Percentiles rank a stretch among this genome's conserved stretches.
Conservation (phyloP, 2,329 filamentous ascomycete genomes). For the Rhexocercosporidium sp. region DNA sequence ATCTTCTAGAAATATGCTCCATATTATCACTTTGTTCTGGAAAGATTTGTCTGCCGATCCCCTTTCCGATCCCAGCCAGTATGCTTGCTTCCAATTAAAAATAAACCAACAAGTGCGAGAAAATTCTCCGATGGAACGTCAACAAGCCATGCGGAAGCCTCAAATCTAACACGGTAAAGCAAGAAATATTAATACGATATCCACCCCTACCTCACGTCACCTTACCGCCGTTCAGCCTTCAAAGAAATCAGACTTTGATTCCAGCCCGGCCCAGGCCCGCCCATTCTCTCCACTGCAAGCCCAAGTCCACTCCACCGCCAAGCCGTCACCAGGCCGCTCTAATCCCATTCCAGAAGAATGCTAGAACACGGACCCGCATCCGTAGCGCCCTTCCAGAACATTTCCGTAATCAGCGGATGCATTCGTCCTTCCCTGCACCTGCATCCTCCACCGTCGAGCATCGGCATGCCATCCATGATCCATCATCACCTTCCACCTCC, state of each 20-base stretch:
- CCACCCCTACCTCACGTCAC: constrained; percentile 2
- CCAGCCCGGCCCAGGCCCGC: not conserved
- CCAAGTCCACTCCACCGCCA: constrained; percentile 4
- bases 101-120: not conserved
- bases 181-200: too few relatives aligned
- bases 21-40: not conserved
- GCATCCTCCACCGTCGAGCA: not conserved
- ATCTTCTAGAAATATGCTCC: constrained; percentile 7
- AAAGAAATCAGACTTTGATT: not conserved
- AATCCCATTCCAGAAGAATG: constrained; percentile 22
- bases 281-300: not conserved
- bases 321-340: not conserved
- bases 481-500: not conserved
- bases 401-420: constrained; percentile 20
- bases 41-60: not conserved
- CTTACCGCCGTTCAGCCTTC: not conserved
- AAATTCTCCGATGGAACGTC: not conserved
- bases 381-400: constrained; percentile 32
- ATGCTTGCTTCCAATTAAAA: not conserved
- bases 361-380: constrained; percentile 23
- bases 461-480: not conserved
- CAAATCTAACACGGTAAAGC: not conserved
- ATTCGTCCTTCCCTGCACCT: not conserved
- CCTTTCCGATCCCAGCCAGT: not conserved
- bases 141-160: not conserved